These are phyloP conservation scores for Populus hybrid DNA, from an alignment of 441 rosid species.

Conservation along the genomic window DNA sequence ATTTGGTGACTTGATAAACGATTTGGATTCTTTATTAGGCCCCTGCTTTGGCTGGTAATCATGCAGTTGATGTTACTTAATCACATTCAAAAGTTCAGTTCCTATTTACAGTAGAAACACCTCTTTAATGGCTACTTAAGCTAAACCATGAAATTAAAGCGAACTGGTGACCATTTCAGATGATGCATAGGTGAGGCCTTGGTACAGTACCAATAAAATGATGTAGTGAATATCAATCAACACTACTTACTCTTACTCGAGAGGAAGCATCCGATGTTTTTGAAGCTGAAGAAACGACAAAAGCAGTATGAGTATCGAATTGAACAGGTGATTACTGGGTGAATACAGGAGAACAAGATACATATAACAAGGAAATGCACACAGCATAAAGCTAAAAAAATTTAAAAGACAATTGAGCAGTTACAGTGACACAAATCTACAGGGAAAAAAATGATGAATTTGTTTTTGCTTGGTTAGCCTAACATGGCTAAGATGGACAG, in stretches of 20 bases:
- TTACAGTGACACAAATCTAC: background rate
- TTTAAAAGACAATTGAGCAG: background rate
- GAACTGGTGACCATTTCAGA: background rate
- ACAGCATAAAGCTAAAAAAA: background rate
- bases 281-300: slow-evolving; percentile 26
- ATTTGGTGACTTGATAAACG: slow-evolving; percentile 30
- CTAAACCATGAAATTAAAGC: background rate
- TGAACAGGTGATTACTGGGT: background rate
- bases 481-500: too few relatives aligned
- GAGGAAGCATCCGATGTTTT: slow-evolving; percentile 22
- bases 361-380: background rate
- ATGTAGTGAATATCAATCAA: slow-evolving; percentile 1
- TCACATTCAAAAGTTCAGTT: background rate
- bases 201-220: background rate
- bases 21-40: slow-evolving; percentile 14
- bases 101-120: background rate
- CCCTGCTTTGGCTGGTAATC: slow-evolving; percentile 5
- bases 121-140: background rate
- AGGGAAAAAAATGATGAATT: too few relatives aligned
- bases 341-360: background rate
- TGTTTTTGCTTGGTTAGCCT: background rate
- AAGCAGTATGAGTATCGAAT: background rate
- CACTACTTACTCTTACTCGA: slow-evolving; percentile 25
- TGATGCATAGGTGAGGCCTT: slow-evolving; percentile 6
- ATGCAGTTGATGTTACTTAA: background rate